Base-by-base conservation (phyloP, 2,329 filamentous ascomycete species). In the Fusarium nelsonii region DNA sequence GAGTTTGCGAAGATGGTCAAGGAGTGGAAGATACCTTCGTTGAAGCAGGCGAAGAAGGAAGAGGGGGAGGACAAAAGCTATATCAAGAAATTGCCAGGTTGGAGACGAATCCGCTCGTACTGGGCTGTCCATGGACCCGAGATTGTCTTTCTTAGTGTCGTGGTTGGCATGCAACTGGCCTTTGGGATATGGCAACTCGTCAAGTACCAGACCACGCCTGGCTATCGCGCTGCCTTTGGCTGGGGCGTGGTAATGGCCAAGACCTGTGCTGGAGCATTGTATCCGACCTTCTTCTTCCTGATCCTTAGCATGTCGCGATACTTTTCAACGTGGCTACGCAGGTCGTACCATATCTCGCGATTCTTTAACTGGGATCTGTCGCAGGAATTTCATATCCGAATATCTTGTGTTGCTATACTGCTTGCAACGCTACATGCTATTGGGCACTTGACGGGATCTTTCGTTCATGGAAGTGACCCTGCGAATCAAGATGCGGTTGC, bases 311-410 rank as follows among this genome's bases (percentile, higher is more conserved):
- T 88, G 86, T 87, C 84, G 15, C 78, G 86, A 30, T 87, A 85
- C 76, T 81, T 87, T 20, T 82, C 85, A 3, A 88, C 86, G 0
- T 83, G 82, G 55, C 73, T 87, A 39, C 80, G 85, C 16, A 77
- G 82, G n/a, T 85, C 80, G 12, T 85, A 85, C 65, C 78, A 81
- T 54, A 76, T 88, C 60, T 86, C 84, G 4, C 80, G 84, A 0
- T 85, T 88, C 74, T 79, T 88, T 74, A 87, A 88, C 65, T 87
- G 84, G 84, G 85, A 88, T 61, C 73, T 86, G 2, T 84, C 81
- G 1, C 85, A 87, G 63, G 79, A 79, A 0, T 88, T 89, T 44
- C 86, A 89, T 56, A 83, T 88, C 57, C 82, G 81, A 52, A 86
- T 88, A 66, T 85, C 84, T 0, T 81, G 83, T 33, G 78, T 82